phyloP scores from a whole-genome alignment of 768 basidiomycete genomes.

The Tulasnella sp. region DNA sequence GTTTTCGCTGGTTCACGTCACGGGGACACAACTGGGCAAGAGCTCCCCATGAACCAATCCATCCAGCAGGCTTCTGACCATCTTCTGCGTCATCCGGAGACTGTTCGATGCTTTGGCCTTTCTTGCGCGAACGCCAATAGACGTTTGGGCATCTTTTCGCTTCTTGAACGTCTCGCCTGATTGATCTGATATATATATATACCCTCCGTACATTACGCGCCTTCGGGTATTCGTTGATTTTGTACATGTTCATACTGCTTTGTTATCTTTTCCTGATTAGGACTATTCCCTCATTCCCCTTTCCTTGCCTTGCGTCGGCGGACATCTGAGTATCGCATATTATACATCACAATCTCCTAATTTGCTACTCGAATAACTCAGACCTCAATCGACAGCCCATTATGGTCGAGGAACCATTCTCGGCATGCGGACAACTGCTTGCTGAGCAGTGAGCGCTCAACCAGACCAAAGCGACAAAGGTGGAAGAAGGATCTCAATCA shows the following conservation, averaged over 20 bases:
- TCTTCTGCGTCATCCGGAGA: no score
- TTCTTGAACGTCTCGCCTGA: not conserved
- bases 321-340: not conserved
- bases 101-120: no score
- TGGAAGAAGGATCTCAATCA: not conserved
- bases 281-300: not conserved
- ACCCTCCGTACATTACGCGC: not conserved
- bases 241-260: not conserved
- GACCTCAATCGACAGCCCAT: not conserved
- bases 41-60: no score
- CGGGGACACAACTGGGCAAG: no score
- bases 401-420: no score
- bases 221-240: not conserved
- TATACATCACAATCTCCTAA: not conserved
- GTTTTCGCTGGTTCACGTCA: no score
- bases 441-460: not conserved
- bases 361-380: not conserved
- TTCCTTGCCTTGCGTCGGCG: not conserved
- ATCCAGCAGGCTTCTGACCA: no score
- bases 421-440: not conserved
- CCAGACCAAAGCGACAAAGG: not conserved
- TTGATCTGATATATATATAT: not conserved
- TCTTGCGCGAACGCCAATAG: constrained; percentile 70
- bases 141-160: not conserved
- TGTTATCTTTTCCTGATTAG: not conserved